These are phyloP conservation scores for Papiliotrema laurentii DNA, from an alignment of 1,284 basidiomycete species.

Conservation along the genomic window DNA sequence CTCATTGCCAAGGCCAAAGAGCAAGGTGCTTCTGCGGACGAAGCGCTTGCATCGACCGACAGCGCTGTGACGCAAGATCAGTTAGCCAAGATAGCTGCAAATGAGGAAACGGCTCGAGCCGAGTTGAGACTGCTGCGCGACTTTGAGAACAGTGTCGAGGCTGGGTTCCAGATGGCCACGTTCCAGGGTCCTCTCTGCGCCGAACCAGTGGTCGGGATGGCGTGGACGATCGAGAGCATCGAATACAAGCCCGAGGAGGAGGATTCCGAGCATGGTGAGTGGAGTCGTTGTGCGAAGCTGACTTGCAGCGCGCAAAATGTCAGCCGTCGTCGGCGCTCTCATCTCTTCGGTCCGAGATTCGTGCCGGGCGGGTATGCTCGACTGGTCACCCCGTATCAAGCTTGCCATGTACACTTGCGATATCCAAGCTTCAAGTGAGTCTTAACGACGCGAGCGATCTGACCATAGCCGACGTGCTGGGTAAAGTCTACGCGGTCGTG, in stretches of 20 bases:
- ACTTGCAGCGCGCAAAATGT: constrained; percentile 55
- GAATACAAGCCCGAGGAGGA: constrained; percentile 52
- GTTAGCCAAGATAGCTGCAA: constrained; percentile 18
- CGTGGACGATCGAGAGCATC: constrained; percentile 80
- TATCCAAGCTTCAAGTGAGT: constrained; percentile 92
- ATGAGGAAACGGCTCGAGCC: constrained; percentile 34
- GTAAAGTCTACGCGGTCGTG: constrained; percentile 95
- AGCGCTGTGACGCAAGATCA: constrained; percentile 21
- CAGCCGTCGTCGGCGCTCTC: constrained; percentile 80
- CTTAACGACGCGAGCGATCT: not conserved
- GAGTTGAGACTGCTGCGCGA: constrained; percentile 51
- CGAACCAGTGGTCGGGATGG: constrained; percentile 91
- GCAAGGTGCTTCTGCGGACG: constrained; percentile 40
- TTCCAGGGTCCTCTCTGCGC: constrained; percentile 92
- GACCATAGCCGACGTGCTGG: constrained; percentile 83
- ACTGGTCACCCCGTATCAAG: constrained; percentile 97
- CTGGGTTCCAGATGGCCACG: constrained; percentile 91
- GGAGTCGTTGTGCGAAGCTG: constrained; percentile 43
- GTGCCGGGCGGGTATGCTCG: constrained; percentile 80
- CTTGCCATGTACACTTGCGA: constrained; percentile 99
- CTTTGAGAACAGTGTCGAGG: constrained; percentile 79
- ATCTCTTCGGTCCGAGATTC: constrained; percentile 86
- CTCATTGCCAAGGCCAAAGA: constrained; percentile 39
- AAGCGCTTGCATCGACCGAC: constrained; percentile 39
- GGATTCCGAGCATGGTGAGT: constrained; percentile 59